phyloP scores from a whole-genome alignment of 129 eudicot genomes.

The Flaveria ramosissima region DNA sequence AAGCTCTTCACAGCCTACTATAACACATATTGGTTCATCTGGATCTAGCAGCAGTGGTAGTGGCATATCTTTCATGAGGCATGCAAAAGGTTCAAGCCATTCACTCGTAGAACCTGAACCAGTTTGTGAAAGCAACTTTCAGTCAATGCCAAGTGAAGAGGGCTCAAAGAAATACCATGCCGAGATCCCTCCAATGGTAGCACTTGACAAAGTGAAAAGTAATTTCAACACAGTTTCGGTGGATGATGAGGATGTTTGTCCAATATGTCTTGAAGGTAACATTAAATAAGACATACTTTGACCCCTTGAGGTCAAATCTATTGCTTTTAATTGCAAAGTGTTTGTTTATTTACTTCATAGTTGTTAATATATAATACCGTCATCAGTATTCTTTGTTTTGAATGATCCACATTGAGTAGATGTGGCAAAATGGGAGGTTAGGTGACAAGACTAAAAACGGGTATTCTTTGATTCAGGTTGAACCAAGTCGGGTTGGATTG shows the following conservation, averaged over 20 bases:
- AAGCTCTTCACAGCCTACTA: constrained; percentile 39
- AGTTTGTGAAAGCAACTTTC: constrained; percentile 25
- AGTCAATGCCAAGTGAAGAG: constrained; percentile 28
- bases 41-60: constrained; percentile 37
- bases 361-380: not conserved
- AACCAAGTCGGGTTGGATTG: not conserved
- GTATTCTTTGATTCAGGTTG: not conserved
- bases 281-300: not conserved
- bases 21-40: constrained; percentile 32
- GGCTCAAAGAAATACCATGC: constrained; percentile 22
- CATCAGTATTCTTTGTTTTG: not conserved
- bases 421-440: constrained; percentile 10
- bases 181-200: constrained; percentile 33
- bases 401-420: not conserved
- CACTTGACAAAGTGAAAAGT: constrained; percentile 30
- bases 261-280: constrained; percentile 45
- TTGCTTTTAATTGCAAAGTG: not conserved
- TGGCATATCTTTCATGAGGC: constrained; percentile 31
- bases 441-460: not conserved
- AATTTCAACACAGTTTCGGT: constrained; percentile 33
- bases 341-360: not conserved
- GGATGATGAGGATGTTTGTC: constrained; percentile 43
- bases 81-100: constrained; percentile 32
- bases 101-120: constrained; percentile 35
- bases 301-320: not conserved